These are phyloP conservation scores for Stereocaulon alpinum DNA, from an alignment of 495 filamentous ascomycete genomes.

Conservation along the genomic window DNA sequence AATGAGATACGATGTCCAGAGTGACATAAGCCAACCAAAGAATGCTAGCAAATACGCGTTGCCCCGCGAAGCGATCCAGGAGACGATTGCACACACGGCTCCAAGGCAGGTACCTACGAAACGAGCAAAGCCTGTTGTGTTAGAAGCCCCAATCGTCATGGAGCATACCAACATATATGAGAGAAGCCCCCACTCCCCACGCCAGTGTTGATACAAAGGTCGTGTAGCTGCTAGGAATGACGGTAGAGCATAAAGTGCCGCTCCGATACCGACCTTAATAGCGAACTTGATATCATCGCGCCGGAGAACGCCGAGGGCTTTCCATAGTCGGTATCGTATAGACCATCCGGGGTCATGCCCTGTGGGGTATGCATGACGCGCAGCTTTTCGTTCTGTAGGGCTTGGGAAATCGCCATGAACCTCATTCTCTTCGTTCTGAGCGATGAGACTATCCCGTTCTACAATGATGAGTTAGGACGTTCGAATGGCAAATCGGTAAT, in stretches of 20 bases:
- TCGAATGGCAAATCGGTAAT: neutral
- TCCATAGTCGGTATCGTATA: constrained; percentile 47
- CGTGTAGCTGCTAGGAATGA: constrained; percentile 71
- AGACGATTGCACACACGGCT: constrained; percentile 58
- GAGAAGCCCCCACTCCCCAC: constrained; percentile 91
- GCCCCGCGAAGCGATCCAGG: constrained; percentile 64
- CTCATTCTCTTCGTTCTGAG: constrained; percentile 13
- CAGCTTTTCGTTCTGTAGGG: constrained; percentile 13
- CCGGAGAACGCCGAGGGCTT: constrained; percentile 45
- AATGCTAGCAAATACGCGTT: constrained; percentile 65
- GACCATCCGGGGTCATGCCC: constrained; percentile 23
- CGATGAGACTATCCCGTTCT: constrained; percentile 14
- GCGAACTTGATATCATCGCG: constrained; percentile 68
- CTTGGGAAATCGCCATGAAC: constrained; percentile 12
- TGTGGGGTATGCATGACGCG: constrained; percentile 9
- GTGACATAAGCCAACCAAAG: constrained; percentile 68
- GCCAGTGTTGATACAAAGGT: constrained; percentile 75
- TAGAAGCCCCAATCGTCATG: constrained; percentile 93
- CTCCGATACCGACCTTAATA: constrained; percentile 85
- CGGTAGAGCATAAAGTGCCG: constrained; percentile 73
- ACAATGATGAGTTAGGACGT: neutral
- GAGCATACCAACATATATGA: constrained; percentile 98
- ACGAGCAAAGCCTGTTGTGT: constrained; percentile 77
- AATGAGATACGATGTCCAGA: constrained; percentile 82
- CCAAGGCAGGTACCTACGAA: constrained; percentile 85